Evolutionary conservation across 225 moss, liverwort and hornwort species (phyloP).

Genomic region (Lunularia cruciata): DNA sequence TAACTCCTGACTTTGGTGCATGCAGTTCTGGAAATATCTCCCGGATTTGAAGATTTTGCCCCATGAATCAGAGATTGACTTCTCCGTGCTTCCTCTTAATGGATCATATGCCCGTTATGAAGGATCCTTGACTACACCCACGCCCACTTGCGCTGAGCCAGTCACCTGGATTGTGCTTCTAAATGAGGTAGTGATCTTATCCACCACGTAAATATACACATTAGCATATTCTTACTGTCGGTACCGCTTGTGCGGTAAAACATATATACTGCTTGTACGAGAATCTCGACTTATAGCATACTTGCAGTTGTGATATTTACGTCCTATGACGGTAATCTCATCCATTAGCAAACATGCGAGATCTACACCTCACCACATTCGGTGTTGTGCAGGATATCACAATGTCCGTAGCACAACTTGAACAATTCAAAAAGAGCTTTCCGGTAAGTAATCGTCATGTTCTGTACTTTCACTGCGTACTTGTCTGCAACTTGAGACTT

Average conservation of each 20-base stretch:
- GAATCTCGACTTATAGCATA: not conserved
- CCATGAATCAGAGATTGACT: not conserved
- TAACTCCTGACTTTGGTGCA: not conserved
- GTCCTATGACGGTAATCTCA: not conserved
- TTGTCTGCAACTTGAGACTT: not conserved
- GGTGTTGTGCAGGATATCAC: conserved; percentile 5
- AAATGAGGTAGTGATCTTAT: not conserved
- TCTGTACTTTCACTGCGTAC: not conserved
- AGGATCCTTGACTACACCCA: conserved; percentile 9
- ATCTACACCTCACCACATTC: not conserved
- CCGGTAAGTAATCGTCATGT: not conserved
- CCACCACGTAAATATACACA: not conserved
- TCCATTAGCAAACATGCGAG: not conserved
- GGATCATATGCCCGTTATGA: conserved; percentile 1
- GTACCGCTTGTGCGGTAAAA: no score
- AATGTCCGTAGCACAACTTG: conserved; percentile 4
- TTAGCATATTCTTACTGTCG: no score
- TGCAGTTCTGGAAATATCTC: conserved; percentile 7
- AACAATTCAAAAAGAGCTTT: not conserved
- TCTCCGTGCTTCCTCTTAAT: not conserved
- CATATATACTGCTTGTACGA: not conserved
- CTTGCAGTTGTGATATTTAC: not conserved
- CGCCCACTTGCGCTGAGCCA: not conserved
- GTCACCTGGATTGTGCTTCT: conserved; percentile 6
- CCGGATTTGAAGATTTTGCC: not conserved